Conservation (phyloP, 805 yeast species). For the Saturnispora quitensis region DNA sequence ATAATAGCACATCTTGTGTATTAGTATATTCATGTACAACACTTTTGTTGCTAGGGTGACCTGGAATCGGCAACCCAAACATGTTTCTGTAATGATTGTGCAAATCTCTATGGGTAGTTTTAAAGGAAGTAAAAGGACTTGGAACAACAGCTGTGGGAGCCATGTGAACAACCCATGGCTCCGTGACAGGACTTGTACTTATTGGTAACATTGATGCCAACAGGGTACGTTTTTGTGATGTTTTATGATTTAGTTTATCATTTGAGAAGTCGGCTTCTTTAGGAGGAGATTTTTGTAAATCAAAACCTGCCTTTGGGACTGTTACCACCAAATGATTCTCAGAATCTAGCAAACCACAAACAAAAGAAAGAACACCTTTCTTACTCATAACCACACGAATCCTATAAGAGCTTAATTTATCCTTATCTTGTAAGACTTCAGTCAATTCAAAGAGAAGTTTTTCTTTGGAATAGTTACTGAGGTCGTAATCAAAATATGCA, state of each 20-base stretch:
- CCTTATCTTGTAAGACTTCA: conserved; percentile 25
- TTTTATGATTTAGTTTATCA: neutral
- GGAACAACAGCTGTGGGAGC: conserved; percentile 44
- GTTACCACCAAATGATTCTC: conserved; percentile 4
- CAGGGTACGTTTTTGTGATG: conserved; percentile 1
- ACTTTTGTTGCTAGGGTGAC: conserved; percentile 16
- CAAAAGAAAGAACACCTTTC: conserved; percentile 22
- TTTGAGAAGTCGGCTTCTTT: neutral
- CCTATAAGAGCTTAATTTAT: conserved; percentile 32
- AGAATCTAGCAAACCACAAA: conserved; percentile 20
- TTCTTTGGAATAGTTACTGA: conserved; percentile 28
- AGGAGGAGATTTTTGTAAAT: neutral
- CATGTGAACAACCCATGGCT: conserved; percentile 51
- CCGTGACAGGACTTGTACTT: conserved; percentile 5
- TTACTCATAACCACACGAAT: conserved; percentile 37
- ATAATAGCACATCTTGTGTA: conserved; percentile 55
- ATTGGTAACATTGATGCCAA: neutral
- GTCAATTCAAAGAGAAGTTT: conserved; percentile 35
- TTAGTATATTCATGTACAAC: neutral
- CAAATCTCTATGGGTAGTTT: conserved; percentile 64
- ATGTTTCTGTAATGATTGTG: conserved; percentile 57
- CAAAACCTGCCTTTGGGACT: conserved; percentile 6
- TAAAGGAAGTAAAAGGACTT: conserved; percentile 78
- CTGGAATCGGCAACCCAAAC: conserved; percentile 26
- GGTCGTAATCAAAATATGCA: conserved; percentile 42